Conservation (phyloP, 345 rosid genomes). For the Raphanus sativus region DNA sequence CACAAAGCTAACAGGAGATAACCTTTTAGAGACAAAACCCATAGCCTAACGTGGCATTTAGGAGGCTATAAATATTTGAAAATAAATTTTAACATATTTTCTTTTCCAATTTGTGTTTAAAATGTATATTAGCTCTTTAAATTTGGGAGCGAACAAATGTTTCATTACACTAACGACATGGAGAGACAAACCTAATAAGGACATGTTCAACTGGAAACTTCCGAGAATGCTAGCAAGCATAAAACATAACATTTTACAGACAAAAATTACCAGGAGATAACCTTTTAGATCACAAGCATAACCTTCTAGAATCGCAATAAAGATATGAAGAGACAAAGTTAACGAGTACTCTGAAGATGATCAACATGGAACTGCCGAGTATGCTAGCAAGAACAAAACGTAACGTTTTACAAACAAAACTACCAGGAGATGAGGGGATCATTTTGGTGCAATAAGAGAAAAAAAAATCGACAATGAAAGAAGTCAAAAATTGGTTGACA, state of each 20-base stretch:
- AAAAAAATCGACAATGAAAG: not conserved
- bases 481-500: slow-evolving; percentile 23
- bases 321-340: not conserved
- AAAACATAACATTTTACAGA: not conserved
- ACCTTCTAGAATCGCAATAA: not conserved
- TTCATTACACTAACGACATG: not conserved
- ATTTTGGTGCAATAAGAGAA: not conserved
- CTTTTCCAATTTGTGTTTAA: not conserved
- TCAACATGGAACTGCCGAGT: not conserved
- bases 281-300: not conserved
- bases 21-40: not conserved
- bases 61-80: not conserved
- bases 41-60: not conserved
- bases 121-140: too few relatives aligned
- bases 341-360: too few relatives aligned
- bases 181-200: not conserved
- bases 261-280: not conserved
- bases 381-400: not conserved
- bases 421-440: not conserved
- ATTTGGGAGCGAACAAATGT: not conserved
- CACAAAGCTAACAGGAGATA: not conserved
- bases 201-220: not conserved
- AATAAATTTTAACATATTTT: not conserved
- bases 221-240: not conserved
- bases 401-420: not conserved